Evolutionary conservation across 441 rosid genomes (phyloP).

Genomic region (Bruguiera hainesii): DNA sequence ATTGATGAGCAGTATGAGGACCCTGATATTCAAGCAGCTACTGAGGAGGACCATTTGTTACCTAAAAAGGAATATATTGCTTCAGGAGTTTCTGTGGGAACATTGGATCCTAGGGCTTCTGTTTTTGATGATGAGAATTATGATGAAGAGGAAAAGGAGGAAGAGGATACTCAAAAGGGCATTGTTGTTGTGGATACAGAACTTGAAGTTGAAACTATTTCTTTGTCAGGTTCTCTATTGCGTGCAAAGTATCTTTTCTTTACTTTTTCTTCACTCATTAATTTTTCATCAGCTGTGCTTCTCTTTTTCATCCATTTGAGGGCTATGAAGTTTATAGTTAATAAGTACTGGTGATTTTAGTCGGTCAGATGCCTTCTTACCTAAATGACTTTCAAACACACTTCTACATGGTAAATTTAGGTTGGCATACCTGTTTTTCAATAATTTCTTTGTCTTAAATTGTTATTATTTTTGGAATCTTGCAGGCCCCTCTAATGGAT

Average conservation of each 20-base stretch:
- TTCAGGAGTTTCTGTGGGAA: slow-evolving; percentile 45
- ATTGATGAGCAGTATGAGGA: slow-evolving; percentile 96
- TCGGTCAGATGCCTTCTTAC: too few relatives aligned
- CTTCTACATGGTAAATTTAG: too few relatives aligned
- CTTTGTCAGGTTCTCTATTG: slow-evolving; percentile 40
- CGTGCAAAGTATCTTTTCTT: not conserved
- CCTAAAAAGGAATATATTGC: slow-evolving; percentile 70
- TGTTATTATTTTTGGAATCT: too few relatives aligned
- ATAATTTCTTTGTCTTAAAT: too few relatives aligned
- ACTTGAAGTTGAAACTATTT: slow-evolving; percentile 30
- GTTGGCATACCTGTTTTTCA: too few relatives aligned
- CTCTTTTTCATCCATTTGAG: not conserved
- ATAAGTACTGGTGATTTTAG: too few relatives aligned
- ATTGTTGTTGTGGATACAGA: slow-evolving; percentile 38
- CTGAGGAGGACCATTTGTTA: slow-evolving; percentile 83
- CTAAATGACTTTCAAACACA: too few relatives aligned
- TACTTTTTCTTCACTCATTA: not conserved
- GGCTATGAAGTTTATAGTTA: too few relatives aligned
- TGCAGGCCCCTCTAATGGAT: too few relatives aligned
- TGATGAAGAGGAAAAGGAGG: slow-evolving; percentile 78
- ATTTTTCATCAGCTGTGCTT: too few relatives aligned
- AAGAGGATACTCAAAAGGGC: slow-evolving; percentile 42
- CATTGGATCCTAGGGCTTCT: slow-evolving; percentile 44
- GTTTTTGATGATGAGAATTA: slow-evolving; percentile 92
- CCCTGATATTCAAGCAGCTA: slow-evolving; percentile 74